Evolutionary conservation across 345 rosid genomes (phyloP).

Genomic region (Pistacia vera): DNA sequence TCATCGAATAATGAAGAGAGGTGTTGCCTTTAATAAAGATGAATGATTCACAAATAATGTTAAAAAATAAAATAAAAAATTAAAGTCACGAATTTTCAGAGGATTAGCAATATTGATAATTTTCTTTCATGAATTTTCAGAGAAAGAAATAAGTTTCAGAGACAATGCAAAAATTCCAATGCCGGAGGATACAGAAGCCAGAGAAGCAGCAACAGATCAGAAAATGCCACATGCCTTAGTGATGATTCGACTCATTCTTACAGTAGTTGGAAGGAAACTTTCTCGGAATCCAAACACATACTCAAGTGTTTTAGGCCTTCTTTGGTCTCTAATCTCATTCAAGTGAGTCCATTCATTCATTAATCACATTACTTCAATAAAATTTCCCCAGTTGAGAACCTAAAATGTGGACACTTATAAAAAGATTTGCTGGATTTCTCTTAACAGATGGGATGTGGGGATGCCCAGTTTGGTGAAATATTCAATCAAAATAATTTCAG

Average conservation of each 20-base stretch:
- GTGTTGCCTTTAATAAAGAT: too few relatives aligned
- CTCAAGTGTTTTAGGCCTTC: constrained; percentile 53
- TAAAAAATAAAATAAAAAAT: too few relatives aligned
- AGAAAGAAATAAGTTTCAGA: constrained; percentile 55
- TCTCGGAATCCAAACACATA: constrained; percentile 62
- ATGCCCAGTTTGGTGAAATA: constrained; percentile 66
- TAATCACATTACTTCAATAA: too few relatives aligned
- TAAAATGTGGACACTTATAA: background rate
- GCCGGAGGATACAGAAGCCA: constrained; percentile 24
- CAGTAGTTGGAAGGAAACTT: constrained; percentile 54
- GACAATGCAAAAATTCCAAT: constrained; percentile 32
- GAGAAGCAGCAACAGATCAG: constrained; percentile 28
- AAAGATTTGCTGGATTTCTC: background rate
- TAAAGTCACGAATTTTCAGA: too few relatives aligned
- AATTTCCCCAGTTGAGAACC: too few relatives aligned
- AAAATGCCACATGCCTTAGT: constrained; percentile 51
- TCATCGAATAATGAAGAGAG: too few relatives aligned
- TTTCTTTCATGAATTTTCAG: constrained; percentile 19
- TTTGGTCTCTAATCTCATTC: constrained; percentile 61
- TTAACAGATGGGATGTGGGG: constrained; percentile 60
- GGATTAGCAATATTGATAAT: too few relatives aligned
- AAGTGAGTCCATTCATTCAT: constrained; percentile 29
- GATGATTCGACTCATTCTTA: constrained; percentile 46
- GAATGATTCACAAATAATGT: too few relatives aligned
- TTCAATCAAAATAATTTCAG: constrained; percentile 72